These are phyloP conservation scores for Pseudocercospora crystallina DNA, from an alignment of 2,329 filamentous ascomycete genomes.

Conservation along the genomic window DNA sequence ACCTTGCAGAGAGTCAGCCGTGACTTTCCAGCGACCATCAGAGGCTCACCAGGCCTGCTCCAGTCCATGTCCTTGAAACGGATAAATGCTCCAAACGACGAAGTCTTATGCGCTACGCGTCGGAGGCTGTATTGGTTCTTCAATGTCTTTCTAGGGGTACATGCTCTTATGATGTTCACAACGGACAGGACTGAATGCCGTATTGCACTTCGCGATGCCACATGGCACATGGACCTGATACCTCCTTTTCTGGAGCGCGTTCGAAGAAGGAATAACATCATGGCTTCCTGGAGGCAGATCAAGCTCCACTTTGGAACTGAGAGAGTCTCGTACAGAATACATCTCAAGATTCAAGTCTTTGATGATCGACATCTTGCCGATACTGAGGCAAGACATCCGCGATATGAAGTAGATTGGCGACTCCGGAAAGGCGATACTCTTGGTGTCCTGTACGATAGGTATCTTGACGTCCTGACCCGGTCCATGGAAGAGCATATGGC, in stretches of 20 bases:
- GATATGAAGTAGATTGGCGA: background rate
- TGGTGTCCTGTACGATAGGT: background rate
- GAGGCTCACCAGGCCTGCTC: background rate
- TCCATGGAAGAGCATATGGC: background rate
- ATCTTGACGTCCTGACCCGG: background rate
- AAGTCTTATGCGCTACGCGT: background rate
- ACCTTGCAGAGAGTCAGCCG: background rate
- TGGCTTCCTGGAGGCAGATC: background rate
- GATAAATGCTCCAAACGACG: background rate
- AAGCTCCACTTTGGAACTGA: background rate
- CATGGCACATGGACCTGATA: no score
- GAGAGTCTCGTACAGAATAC: background rate
- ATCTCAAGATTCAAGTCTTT: background rate
- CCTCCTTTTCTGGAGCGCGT: background rate
- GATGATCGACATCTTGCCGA: background rate
- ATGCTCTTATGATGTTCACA: background rate
- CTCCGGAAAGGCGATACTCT: background rate
- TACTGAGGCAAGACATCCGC: no score
- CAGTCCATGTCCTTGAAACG: background rate
- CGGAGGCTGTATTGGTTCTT: background rate
- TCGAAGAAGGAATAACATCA: background rate
- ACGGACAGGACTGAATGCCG: no score
- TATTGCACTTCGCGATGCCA: no score
- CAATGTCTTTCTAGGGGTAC: background rate
- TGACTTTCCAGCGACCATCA: background rate